Base-by-base conservation (phyloP, 192 early-diverging fungal genomes). In the Pilaira anomala region DNA sequence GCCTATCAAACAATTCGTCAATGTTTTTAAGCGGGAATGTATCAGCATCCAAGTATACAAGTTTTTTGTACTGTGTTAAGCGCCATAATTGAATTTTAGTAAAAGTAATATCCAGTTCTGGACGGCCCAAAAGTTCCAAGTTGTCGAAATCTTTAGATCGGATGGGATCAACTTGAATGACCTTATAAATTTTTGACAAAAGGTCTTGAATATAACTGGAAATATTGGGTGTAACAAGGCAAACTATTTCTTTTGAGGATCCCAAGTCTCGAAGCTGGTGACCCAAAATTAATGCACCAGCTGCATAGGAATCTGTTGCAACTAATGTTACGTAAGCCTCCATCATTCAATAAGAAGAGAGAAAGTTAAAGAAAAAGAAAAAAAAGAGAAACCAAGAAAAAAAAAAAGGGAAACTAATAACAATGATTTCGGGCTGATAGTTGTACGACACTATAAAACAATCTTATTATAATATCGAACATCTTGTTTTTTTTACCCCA, bases 21-120 rank as follows among this genome's bases (percentile, higher is more conserved):
- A 96, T 84, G 16, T 90, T 84, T 54, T 81, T 71, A 25, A 89
- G 76, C n/a, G 92, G 90, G 33, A 96, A 75, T n/a, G 88, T 90
- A 63, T 97, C 96, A 0, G 94, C 91, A 71, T 97, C 96, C 54
- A 98, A 67, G 65, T 91, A 98, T 41, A 87, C 85, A 19, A 85
- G 73, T 70, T 85, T 75, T 29, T 83, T 78, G 69, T 84, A 93
- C 25, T 82, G 69, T 1, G 86, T 83, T 16, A 90, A 89, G 39
- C 87, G 76, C 79, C 91, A 96, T 19, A 91, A 83, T 61, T 95
- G 89, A 42, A 96, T 81, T 76, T 98, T 98, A 29, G 94, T 95
- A 52, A 89, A 86, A 0, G 96, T 96, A 62, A 89, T 79, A 60
- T 89, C 87, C 13, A 98, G 86, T 61, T 98, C 96, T 13, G 91